Evolutionary conservation across 179 eudicot genomes (phyloP).

Genomic region (Vitellaria paradoxa): DNA sequence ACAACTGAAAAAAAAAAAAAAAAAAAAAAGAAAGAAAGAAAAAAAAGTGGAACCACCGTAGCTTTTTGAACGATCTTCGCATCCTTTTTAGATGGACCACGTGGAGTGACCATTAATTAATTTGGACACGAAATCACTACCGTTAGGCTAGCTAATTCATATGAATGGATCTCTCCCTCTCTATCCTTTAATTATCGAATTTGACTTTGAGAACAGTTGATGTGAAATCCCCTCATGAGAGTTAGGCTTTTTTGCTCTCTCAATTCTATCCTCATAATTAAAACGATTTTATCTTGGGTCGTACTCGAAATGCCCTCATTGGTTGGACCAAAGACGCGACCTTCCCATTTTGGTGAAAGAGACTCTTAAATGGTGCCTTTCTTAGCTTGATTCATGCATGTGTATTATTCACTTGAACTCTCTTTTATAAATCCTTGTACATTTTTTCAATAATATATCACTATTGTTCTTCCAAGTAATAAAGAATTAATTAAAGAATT

Average conservation of each 20-base stretch:
- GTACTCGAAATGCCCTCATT: neutral
- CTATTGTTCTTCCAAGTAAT: no score
- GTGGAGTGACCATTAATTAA: neutral
- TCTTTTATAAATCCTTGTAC: no score
- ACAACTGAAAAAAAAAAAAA: no score
- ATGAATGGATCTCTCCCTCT: no score
- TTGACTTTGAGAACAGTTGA: neutral
- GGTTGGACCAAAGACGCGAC: neutral
- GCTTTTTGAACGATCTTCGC: neutral
- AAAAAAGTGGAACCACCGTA: neutral
- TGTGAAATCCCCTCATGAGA: neutral
- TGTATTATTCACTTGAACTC: neutral
- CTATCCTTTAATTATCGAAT: neutral
- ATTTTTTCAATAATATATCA: no score
- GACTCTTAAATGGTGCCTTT: neutral
- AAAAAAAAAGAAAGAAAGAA: no score
- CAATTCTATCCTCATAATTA: neutral
- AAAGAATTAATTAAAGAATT: no score
- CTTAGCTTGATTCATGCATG: neutral
- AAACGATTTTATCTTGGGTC: neutral
- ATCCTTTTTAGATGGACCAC: slow-evolving; percentile 1
- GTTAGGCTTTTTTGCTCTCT: neutral
- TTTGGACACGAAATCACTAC: neutral
- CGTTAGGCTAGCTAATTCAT: neutral
- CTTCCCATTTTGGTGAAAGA: neutral